A percentile compares a stretch with the other conserved stretches of the same genome.
These are phyloP conservation scores for Ananas comosus DNA, from an alignment of 176 grass and related monocot genomes.

Conservation along the genomic window DNA sequence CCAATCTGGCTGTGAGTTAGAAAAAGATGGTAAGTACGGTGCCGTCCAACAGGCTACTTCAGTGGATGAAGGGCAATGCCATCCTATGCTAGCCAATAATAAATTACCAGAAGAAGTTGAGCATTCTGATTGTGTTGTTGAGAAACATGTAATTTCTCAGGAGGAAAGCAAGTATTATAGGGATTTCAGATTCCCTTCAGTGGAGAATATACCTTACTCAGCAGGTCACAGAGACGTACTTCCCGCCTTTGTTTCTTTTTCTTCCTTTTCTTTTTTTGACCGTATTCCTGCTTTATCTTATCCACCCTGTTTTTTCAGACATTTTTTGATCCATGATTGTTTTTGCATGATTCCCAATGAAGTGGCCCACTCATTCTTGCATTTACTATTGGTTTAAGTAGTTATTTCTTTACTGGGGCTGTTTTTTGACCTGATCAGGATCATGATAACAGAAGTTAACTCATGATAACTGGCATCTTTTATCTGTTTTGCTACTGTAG, in stretches of 20 bases:
- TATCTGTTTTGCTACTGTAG: no score
- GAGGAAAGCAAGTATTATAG: slow-evolving; percentile 16
- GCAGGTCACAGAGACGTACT: slow-evolving; percentile 22
- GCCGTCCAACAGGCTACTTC: slow-evolving; percentile 7
- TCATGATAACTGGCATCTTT: no score
- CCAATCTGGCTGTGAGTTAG: not conserved
- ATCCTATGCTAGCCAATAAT: slow-evolving; percentile 3
- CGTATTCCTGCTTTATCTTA: not conserved
- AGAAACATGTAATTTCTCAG: slow-evolving; percentile 17
- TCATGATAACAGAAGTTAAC: no score
- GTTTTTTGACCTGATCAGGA: no score
- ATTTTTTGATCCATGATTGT: not conserved
- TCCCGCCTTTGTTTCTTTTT: not conserved
- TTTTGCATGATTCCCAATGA: no score
- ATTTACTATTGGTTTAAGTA: no score
- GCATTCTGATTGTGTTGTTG: slow-evolving; percentile 15
- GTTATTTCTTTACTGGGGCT: no score
- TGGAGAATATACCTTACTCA: slow-evolving; percentile 25
- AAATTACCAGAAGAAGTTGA: not conserved
- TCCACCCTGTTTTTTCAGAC: not conserved
- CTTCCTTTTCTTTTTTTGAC: not conserved
- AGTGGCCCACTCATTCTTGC: no score
- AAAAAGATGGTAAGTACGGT: not conserved
- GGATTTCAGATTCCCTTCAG: slow-evolving; percentile 7
- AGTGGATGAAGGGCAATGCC: slow-evolving; percentile 20